phyloP scores from a whole-genome alignment of 2,329 filamentous ascomycete species.

The Aspergillus quadrilineatus region DNA sequence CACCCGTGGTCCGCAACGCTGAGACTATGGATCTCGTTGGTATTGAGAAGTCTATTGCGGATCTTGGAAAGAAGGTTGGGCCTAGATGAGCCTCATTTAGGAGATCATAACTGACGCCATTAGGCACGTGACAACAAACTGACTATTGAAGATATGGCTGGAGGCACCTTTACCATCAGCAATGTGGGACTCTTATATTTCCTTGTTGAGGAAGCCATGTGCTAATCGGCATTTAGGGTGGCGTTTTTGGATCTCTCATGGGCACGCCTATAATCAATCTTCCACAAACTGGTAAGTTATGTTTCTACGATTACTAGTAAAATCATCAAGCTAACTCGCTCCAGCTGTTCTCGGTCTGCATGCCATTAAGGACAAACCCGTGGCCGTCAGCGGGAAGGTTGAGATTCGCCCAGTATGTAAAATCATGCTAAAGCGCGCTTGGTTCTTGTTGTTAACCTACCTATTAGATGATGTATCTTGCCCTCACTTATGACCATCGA shows the following conservation, averaged over 20 bases:
- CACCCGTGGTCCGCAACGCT: constrained; percentile 90
- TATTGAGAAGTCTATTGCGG: constrained; percentile 88
- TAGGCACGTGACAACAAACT: constrained; percentile 93
- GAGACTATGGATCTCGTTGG: constrained; percentile 83
- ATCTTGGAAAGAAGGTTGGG: constrained; percentile 87
- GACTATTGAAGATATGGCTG: constrained; percentile 98
- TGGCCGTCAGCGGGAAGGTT: constrained; percentile 88
- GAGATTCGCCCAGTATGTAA: constrained; percentile 73
- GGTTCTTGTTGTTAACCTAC: constrained; percentile 15
- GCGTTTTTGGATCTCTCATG: constrained; percentile 95
- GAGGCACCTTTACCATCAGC: constrained; percentile 96
- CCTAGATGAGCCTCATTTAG: not conserved
- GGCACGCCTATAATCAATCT: constrained; percentile 98
- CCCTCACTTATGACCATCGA: constrained; percentile 95
- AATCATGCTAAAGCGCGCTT: not conserved
- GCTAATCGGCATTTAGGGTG: constrained; percentile 52
- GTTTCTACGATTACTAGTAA: not conserved
- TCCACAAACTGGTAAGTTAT: constrained; percentile 68
- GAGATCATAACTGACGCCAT: not conserved
- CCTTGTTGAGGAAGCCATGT: no score
- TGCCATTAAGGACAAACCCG: constrained; percentile 91
- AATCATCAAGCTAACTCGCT: constrained; percentile 21
- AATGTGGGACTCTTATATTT: constrained; percentile 56
- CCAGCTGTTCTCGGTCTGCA: constrained; percentile 82
- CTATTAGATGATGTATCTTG: constrained; percentile 92